phyloP scores from a whole-genome alignment of 768 basidiomycete species.

The Russula earlei region DNA sequence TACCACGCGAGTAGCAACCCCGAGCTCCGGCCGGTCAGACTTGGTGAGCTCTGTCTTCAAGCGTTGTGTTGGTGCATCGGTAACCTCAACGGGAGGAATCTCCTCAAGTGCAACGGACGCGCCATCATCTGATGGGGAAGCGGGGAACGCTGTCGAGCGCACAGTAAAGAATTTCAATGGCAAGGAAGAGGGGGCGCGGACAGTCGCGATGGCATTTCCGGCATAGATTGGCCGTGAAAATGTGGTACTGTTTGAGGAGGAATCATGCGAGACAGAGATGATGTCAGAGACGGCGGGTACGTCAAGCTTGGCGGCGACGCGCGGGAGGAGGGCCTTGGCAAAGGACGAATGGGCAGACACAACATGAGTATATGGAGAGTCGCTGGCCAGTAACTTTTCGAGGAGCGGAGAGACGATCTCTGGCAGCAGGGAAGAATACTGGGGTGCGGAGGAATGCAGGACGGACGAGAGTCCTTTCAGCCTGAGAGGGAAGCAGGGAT shows the following conservation, averaged over 20 bases:
- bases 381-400: constrained; percentile 56
- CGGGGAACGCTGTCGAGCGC: constrained; percentile 81
- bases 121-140: constrained; percentile 43
- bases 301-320: constrained; percentile 84
- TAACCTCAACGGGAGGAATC: constrained; percentile 53
- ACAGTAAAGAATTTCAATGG: constrained; percentile 92
- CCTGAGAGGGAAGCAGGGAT: constrained; percentile 30
- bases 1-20: constrained; percentile 78
- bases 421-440: constrained; percentile 60
- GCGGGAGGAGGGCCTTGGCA: constrained; percentile 88
- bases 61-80: constrained; percentile 50
- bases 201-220: constrained; percentile 92
- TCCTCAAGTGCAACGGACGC: constrained; percentile 50
- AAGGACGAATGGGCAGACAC: constrained; percentile 87
- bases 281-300: constrained; percentile 88
- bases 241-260: constrained; percentile 60
- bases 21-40: constrained; percentile 89
- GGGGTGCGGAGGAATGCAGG: constrained; percentile 59
- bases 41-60: constrained; percentile 70
- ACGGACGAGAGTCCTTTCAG: constrained; percentile 58
- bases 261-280: constrained; percentile 68
- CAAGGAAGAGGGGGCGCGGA: constrained; percentile 68
- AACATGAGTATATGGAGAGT: constrained; percentile 74
- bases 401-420: constrained; percentile 79
- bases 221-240: constrained; percentile 96